A percentile compares a stretch with the other conserved stretches of the same genome.
phyloP scores from a whole-genome alignment of 2,329 filamentous ascomycete species.

The Bisporella sp. region DNA sequence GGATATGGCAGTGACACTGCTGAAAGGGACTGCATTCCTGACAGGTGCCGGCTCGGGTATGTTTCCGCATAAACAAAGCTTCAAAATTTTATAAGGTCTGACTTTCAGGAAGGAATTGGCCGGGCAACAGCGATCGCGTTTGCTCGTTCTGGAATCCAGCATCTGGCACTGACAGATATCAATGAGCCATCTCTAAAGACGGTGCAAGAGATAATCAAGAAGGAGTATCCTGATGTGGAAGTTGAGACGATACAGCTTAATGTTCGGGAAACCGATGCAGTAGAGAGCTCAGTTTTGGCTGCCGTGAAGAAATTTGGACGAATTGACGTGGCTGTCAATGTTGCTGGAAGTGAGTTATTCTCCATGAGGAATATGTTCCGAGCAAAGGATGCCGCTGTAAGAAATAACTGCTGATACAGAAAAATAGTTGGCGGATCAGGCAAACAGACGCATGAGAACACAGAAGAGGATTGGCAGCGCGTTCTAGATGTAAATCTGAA shows the following conservation, averaged over 20 bases:
- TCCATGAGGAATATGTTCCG: neutral
- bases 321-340: conserved; percentile 49
- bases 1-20: neutral
- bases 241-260: conserved; percentile 37
- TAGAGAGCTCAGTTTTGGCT: conserved; percentile 36
- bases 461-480: conserved; percentile 40
- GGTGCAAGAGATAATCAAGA: conserved; percentile 29
- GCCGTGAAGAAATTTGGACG: conserved; percentile 41
- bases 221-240: conserved; percentile 32
- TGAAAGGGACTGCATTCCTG: neutral
- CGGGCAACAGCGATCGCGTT: conserved; percentile 39
- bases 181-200: conserved; percentile 28
- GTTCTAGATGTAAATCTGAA: conserved; percentile 46
- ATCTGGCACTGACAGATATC: conserved; percentile 40
- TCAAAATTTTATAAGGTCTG: too few species aligned
- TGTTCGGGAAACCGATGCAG: conserved; percentile 35
- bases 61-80: neutral
- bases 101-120: conserved; percentile 37
- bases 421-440: conserved; percentile 28
- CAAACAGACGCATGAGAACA: conserved; percentile 37
- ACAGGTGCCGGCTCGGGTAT: neutral
- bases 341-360: conserved; percentile 35
- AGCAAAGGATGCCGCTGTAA: neutral
- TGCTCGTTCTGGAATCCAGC: conserved; percentile 39
- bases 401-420: neutral